Percentiles rank a stretch among this genome's conserved stretches.
These are phyloP conservation scores for Avena sativa DNA, from an alignment of 176 grass and related monocot genomes.

Conservation along the genomic window DNA sequence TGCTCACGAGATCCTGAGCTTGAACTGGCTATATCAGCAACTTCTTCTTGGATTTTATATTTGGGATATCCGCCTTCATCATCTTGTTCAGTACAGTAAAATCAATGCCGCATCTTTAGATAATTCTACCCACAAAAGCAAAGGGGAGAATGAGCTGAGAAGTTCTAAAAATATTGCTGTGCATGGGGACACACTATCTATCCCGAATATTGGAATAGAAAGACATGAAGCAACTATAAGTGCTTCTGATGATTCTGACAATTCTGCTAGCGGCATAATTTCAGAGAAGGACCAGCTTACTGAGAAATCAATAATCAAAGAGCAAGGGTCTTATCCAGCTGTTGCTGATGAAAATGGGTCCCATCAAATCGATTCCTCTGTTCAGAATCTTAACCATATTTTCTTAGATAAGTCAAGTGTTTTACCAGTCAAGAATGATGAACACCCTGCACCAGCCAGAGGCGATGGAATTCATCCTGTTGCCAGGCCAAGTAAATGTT, in stretches of 20 bases:
- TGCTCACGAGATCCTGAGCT: constrained; percentile 63
- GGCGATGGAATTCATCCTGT: constrained; percentile 17
- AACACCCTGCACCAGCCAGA: constrained; percentile 35
- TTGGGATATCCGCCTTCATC: constrained; percentile 81
- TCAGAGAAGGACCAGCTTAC: constrained; percentile 33
- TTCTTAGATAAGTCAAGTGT: constrained; percentile 10
- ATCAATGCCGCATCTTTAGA: constrained; percentile 20
- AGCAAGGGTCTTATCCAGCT: constrained; percentile 31
- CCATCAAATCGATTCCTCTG: not conserved
- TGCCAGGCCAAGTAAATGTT: constrained; percentile 36
- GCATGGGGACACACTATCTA: not conserved
- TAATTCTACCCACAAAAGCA: constrained; percentile 32
- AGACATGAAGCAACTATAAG: constrained; percentile 24
- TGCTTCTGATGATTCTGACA: constrained; percentile 2
- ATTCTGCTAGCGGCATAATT: constrained; percentile 13
- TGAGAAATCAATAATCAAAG: constrained; percentile 41
- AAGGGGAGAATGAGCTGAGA: constrained; percentile 31
- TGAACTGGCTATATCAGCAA: constrained; percentile 88
- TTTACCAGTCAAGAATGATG: constrained; percentile 40
- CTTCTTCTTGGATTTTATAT: constrained; percentile 77
- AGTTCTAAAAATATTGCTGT: constrained; percentile 15
- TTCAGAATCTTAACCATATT: constrained; percentile 1
- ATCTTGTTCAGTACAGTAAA: constrained; percentile 60
- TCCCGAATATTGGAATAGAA: constrained; percentile 33
- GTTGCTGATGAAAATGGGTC: constrained; percentile 32